Evolutionary conservation across 164 flowering plant species (phyloP).

Genomic region (Cinnamomum chago): DNA sequence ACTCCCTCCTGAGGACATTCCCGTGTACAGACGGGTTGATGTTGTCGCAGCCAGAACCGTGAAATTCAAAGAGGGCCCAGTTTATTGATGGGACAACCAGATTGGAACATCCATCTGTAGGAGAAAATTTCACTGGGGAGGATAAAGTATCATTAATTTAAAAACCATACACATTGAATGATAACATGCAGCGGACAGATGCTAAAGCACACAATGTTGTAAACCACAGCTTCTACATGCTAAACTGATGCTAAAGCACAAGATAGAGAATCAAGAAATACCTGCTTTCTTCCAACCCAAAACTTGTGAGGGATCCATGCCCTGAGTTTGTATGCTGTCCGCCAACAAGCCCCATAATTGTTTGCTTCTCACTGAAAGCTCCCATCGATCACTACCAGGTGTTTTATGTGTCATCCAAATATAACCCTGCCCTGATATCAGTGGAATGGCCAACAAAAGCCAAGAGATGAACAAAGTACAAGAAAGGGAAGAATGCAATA

Average conservation of each 20-base stretch:
- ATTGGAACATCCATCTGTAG: no score
- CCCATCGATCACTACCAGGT: slow-evolving; percentile 76
- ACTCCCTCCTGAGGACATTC: no score
- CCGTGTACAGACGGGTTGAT: no score
- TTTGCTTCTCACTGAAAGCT: slow-evolving; percentile 70
- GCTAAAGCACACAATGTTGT: background rate
- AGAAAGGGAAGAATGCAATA: background rate
- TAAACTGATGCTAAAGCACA: background rate
- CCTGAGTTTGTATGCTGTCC: slow-evolving; percentile 38
- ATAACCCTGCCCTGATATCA: slow-evolving; percentile 78
- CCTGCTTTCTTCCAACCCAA: slow-evolving; percentile 95
- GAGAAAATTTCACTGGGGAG: no score
- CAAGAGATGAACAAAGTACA: background rate
- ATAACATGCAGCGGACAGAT: background rate
- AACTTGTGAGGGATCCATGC: slow-evolving; percentile 50
- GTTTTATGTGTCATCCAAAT: slow-evolving; percentile 80
- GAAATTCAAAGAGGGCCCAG: no score
- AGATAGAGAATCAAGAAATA: slow-evolving; percentile 10
- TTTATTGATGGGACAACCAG: no score
- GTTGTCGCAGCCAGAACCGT: no score
- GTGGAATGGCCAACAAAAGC: slow-evolving; percentile 21
- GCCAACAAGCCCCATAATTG: slow-evolving; percentile 62
- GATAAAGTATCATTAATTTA: background rate
- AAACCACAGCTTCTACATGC: background rate
- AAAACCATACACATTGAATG: background rate